Percentiles rank a stretch among this genome's conserved stretches.
phyloP scores from a whole-genome alignment of 768 basidiomycete genomes.

The Amanita rubescens region DNA sequence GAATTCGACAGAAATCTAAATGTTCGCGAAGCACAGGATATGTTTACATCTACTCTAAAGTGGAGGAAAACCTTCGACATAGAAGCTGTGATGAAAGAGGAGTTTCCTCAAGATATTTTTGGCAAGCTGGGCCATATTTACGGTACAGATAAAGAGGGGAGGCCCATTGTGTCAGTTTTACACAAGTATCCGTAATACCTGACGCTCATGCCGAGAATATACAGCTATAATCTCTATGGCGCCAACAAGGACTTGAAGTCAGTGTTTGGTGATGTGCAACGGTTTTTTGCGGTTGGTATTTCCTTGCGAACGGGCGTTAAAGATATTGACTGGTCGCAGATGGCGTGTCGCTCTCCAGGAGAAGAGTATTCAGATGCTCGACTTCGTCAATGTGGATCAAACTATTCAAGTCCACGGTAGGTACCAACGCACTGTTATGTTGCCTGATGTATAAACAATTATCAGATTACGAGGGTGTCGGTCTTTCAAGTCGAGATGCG shows the following conservation, averaged over 20 bases:
- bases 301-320: background rate
- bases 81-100: conserved; percentile 50
- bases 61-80: conserved; percentile 67
- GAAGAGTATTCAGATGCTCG: conserved; percentile 48
- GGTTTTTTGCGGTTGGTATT: conserved; percentile 59
- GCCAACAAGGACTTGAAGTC: conserved; percentile 55
- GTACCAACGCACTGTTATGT: background rate
- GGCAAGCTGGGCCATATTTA: conserved; percentile 55
- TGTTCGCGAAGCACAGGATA: conserved; percentile 46
- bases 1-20: conserved; percentile 38
- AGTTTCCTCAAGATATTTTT: conserved; percentile 57
- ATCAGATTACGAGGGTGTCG: conserved; percentile 71
- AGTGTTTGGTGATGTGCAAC: conserved; percentile 70
- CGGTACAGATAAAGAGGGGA: conserved; percentile 64
- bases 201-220: background rate
- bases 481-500: conserved; percentile 55
- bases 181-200: background rate
- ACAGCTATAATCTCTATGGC: conserved; percentile 76
- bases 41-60: conserved; percentile 60
- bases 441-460: background rate
- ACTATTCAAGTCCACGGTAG: conserved; percentile 67
- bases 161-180: conserved; percentile 55
- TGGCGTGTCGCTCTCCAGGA: conserved; percentile 83
- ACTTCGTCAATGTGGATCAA: conserved; percentile 69
- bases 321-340: conserved; percentile 25